Conservation (phyloP, 495 filamentous ascomycete genomes). For the Aspergillus baeticus region DNA sequence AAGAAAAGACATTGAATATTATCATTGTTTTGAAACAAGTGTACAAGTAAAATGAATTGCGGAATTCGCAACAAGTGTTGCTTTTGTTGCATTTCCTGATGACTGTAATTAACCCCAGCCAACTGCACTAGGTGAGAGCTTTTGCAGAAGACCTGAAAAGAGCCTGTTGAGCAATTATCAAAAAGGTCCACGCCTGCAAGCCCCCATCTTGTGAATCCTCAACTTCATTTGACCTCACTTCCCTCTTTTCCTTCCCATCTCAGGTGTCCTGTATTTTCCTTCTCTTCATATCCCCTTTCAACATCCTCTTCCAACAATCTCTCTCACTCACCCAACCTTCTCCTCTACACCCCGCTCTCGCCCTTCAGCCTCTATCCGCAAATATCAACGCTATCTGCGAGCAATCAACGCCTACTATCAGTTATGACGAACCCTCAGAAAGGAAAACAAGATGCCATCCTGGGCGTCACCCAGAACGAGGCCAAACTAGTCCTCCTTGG, state of each 20-base stretch:
- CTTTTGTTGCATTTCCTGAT: background rate
- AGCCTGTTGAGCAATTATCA: background rate
- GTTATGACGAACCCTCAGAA: conserved; percentile 15
- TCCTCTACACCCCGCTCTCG: background rate
- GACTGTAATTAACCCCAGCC: background rate
- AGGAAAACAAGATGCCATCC: conserved; percentile 19
- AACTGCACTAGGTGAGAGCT: background rate
- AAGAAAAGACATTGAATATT: conserved; percentile 8
- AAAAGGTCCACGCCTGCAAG: no score
- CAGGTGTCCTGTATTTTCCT: background rate
- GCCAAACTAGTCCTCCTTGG: conserved; percentile 25
- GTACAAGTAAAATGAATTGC: background rate
- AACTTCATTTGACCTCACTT: conserved; percentile 2
- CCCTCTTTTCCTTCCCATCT: background rate
- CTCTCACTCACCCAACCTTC: background rate
- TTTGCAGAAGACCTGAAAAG: background rate
- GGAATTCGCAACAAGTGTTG: background rate
- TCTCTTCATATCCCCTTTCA: background rate
- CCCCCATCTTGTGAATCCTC: background rate
- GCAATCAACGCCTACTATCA: background rate
- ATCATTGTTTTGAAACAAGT: background rate
- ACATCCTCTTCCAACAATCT: background rate
- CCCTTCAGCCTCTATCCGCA: background rate
- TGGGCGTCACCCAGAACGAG: conserved; percentile 20
- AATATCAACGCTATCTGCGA: background rate